phyloP scores from a whole-genome alignment of 129 eudicot genomes.

The Pittosporum tobira region DNA sequence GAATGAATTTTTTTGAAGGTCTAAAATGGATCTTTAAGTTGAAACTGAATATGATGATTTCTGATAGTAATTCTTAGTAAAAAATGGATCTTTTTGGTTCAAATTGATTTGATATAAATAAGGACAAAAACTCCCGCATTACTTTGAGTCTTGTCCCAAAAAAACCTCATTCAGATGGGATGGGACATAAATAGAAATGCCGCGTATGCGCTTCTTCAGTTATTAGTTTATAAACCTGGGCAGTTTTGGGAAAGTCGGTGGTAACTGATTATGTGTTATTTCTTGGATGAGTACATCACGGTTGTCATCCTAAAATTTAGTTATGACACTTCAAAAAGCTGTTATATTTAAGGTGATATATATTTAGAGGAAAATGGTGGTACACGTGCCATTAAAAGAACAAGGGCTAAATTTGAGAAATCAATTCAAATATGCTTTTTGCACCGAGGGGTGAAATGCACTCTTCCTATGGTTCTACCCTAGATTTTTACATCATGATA shows the following conservation, averaged over 20 bases:
- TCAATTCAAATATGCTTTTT: neutral
- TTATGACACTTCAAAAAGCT: neutral
- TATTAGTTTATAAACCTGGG: neutral
- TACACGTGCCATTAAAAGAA: no score
- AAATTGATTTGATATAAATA: no score
- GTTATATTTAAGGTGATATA: neutral
- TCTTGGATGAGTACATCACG: no score
- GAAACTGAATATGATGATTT: no score
- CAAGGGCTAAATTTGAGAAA: no score
- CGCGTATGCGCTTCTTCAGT: neutral
- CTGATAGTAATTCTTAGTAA: no score
- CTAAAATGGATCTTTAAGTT: no score
- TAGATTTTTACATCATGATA: neutral
- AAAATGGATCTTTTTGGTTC: no score
- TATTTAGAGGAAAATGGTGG: neutral
- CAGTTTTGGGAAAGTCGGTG: neutral
- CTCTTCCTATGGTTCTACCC: neutral
- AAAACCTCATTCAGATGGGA: neutral
- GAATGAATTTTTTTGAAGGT: neutral
- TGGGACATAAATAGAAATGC: neutral
- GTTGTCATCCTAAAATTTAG: no score
- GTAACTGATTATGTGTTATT: neutral
- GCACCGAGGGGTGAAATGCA: neutral
- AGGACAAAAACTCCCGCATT: no score
- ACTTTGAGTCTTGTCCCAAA: no score